Base-by-base conservation (phyloP, 257 asterid genomes). In the Nicotiana benthamiana region DNA sequence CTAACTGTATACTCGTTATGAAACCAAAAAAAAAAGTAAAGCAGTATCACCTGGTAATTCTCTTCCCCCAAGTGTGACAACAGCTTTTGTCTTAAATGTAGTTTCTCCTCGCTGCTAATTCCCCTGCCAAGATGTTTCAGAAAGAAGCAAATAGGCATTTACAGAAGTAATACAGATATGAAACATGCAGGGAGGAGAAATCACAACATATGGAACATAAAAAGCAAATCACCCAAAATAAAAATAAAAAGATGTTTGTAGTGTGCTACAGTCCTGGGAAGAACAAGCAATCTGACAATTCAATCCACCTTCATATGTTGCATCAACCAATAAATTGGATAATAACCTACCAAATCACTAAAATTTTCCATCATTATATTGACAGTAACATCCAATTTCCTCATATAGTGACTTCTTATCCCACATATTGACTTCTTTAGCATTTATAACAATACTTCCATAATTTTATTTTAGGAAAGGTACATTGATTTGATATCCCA, bases 61-160 rank as follows among this genome's bases (percentile, higher is more conserved):
- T 96, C 98, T 87, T 94, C 99, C 86, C 97, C 87, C 70, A 92
- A 84, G 89, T 96, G 97, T 60, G 95, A 86, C 88, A 92, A 82
- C 82, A 96, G 84, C 77, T 94, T 96, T 84, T 88, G 93, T 83
- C 97, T 90, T 86, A 96, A 86, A 88, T 96, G 92, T 80, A 84
- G 43, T 90, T 96, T 96, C 89, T 96, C 99, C 83, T 96, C 98
- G 36, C 52, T 90, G 92, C 97, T 87, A 56, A 94, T 86, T 48
- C 97, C 95, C 89, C 98, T 94, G 93, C 83, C 83, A 72, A 86
- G 83, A 68, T 80, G 65, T 64, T 76, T 75, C 72, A 82, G 59
- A 75, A 62, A 75, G 81, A 83, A 79, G 83, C 16, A 22, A 70
- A 24, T 46, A 46, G 78, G 46, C 78, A 72, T 72, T 46, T 46